Evolutionary conservation across 306 rosid genomes (phyloP).

Genomic region (Castanopsis chinensis): DNA sequence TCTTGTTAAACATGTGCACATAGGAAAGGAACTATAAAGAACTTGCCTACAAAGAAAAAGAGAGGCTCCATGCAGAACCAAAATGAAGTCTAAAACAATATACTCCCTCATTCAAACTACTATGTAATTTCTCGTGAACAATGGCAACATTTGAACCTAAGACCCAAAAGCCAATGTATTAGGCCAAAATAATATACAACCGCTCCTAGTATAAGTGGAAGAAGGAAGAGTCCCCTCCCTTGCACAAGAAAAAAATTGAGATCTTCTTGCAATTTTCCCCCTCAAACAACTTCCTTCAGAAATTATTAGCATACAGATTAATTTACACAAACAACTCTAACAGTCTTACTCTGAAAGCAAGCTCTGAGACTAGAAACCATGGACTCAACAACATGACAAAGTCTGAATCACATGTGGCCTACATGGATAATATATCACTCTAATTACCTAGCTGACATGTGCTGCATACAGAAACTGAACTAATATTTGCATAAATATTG

Average conservation of each 20-base stretch:
- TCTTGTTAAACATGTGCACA: background rate
- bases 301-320: background rate
- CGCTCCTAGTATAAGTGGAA: background rate
- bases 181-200: background rate
- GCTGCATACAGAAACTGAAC: background rate
- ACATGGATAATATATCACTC: background rate
- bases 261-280: background rate
- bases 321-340: background rate
- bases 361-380: background rate
- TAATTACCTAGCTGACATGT: background rate
- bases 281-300: background rate
- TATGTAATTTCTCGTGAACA: background rate
- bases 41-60: background rate
- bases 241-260: background rate
- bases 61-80: background rate
- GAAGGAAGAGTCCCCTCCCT: background rate
- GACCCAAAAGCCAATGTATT: background rate
- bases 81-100: background rate
- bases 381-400: background rate
- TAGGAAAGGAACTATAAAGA: background rate
- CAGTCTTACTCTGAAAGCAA: background rate
- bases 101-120: background rate
- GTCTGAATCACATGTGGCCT: background rate
- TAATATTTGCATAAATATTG: background rate
- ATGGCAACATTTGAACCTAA: background rate